Base-by-base conservation (phyloP, 2,329 filamentous ascomycete genomes). In the Ascochyta viciae-villosae region DNA sequence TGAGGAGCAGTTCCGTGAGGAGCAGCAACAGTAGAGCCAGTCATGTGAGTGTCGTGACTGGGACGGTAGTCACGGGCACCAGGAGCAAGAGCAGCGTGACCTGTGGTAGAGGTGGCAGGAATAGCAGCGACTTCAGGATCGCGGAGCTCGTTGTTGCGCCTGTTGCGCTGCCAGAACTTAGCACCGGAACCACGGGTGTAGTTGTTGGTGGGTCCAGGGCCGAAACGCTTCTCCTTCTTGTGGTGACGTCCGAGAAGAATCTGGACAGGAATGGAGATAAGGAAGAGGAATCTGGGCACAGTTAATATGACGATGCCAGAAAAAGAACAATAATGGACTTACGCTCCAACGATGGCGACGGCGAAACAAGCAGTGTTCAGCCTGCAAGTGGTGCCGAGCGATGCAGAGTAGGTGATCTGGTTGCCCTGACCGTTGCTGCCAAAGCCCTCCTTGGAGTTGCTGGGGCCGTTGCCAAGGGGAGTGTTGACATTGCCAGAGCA, bases 361-460 rank as follows among this genome's bases (percentile, higher is more conserved):
- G 90, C 89, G 62, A 97, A 88, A 57, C 82, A 85, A 40, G 88
- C 92, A 45, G 87, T 91, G 77, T 96, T 86, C 64, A 96, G 80
- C 56, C 82, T 82, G 80, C 93, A 97, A 0, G 89, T 87, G 57
- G 85, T 85, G n/a, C 77, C 75, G 40, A 83, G 77, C 26, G 72
- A 78, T 3, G 79, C 76, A 23, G 76, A 57, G 64, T 81, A 81
- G 43, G 78, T 81, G 42, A 74, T 57, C 52, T 79, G 77, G 54
- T 77, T 63, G 46, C 73, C 72, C 34, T 68, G 48, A 37, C 67
- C 70, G 40, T 77, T 76, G 33, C 79, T 80, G 65, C 79, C 78
- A 39, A 80, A 77, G n/a, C 81, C 77, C 31, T 82, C 81, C 33
- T 81, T 77, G 24, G 79, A 77, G 45, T 74, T 72, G 1, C 84